A percentile compares a stretch with the other conserved stretches of the same genome.
Conservation (phyloP, 129 eudicot species). For the Artemisia argyi region DNA sequence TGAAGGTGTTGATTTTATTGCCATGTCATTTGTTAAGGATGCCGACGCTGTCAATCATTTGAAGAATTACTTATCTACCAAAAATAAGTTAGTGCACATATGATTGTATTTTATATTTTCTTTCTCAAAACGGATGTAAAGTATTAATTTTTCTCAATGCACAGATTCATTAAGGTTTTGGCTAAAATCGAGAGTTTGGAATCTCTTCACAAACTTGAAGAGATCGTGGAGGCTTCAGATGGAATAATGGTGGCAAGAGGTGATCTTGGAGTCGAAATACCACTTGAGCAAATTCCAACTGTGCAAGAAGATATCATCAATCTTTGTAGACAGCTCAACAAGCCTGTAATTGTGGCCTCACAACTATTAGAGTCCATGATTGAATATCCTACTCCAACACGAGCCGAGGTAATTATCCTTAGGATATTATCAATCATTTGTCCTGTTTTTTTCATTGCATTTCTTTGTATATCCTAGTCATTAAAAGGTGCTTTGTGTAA, state of each 20-base stretch:
- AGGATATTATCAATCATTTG: not conserved
- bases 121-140: no score
- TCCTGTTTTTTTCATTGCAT: no score
- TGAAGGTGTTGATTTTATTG: slow-evolving; percentile 71
- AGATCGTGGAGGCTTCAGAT: slow-evolving; percentile 69
- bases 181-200: slow-evolving; percentile 70
- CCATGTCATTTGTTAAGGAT: slow-evolving; percentile 69
- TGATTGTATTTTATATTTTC: no score
- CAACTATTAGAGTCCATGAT: slow-evolving; percentile 74
- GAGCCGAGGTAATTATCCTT: slow-evolving; percentile 59
- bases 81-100: slow-evolving; percentile 39
- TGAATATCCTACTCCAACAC: slow-evolving; percentile 77
- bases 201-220: slow-evolving; percentile 55
- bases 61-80: slow-evolving; percentile 48
- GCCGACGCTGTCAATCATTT: slow-evolving; percentile 54
- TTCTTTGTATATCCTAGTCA: no score
- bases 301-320: slow-evolving; percentile 52
- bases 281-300: slow-evolving; percentile 67
- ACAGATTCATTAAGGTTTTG: slow-evolving; percentile 51
- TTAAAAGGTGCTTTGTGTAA: no score
- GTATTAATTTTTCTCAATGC: not conserved
- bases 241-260: slow-evolving; percentile 90
- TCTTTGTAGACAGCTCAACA: slow-evolving; percentile 60
- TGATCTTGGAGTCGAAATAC: slow-evolving; percentile 81
- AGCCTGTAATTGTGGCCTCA: slow-evolving; percentile 76